Evolutionary conservation across 1,284 basidiomycete genomes (phyloP).

Genomic region (Papiliotrema laurentii): DNA sequence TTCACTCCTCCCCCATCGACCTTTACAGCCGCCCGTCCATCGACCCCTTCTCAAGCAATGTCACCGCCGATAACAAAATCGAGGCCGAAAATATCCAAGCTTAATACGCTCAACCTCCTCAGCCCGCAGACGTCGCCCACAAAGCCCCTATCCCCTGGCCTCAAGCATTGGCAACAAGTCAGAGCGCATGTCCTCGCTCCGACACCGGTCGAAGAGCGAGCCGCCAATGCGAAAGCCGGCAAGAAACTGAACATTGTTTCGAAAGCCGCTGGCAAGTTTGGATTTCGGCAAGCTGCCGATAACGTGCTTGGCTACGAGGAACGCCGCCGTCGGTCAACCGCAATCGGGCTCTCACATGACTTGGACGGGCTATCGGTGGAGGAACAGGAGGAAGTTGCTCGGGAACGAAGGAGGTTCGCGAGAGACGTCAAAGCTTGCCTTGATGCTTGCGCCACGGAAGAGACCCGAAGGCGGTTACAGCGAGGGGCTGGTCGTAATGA

Average conservation of each 20-base stretch:
- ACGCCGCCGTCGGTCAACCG: constrained; percentile 17
- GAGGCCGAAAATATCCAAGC: constrained; percentile 23
- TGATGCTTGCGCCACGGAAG: constrained; percentile 36
- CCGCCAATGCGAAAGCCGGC: not conserved
- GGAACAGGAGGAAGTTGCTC: constrained; percentile 35
- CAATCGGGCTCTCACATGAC: constrained; percentile 13
- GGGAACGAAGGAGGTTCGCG: constrained; percentile 37
- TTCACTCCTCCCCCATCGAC: constrained; percentile 6
- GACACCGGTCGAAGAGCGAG: constrained; percentile 24
- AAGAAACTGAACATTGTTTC: constrained; percentile 31
- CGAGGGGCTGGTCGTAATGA: not conserved
- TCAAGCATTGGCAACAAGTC: constrained; percentile 44
- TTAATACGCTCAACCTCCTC: constrained; percentile 25
- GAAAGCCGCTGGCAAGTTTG: constrained; percentile 37
- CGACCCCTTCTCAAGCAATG: constrained; percentile 9
- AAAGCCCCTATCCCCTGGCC: constrained; percentile 30
- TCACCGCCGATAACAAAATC: constrained; percentile 10
- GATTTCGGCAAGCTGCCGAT: constrained; percentile 37
- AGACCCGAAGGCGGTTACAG: constrained; percentile 27
- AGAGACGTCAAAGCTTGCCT: constrained; percentile 37
- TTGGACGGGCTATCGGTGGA: constrained; percentile 23
- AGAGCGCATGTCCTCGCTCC: constrained; percentile 34
- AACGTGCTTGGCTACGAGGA: constrained; percentile 35
- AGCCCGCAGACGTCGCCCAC: constrained; percentile 11
- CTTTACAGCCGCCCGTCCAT: constrained; percentile 12